A percentile compares a stretch with the other conserved stretches of the same genome.
These are phyloP conservation scores for Pisolithus thermaeus DNA, from an alignment of 1,284 basidiomycete genomes.

Conservation along the genomic window DNA sequence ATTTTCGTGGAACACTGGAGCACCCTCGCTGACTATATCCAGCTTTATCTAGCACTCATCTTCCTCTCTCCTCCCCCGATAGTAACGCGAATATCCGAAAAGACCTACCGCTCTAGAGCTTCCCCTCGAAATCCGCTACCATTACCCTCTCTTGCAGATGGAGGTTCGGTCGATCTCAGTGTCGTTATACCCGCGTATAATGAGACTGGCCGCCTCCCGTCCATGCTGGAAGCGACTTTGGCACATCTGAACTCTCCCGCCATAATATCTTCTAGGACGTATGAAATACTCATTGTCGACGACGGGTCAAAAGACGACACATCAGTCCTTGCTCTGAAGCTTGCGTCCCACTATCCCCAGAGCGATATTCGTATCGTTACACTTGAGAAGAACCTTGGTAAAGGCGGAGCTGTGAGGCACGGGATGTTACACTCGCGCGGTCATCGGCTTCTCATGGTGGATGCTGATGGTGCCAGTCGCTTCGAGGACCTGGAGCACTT, in stretches of 20 bases:
- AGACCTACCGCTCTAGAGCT: slow-evolving; percentile 50
- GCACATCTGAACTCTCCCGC: slow-evolving; percentile 43
- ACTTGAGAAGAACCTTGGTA: slow-evolving; percentile 80
- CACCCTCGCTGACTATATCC: slow-evolving; percentile 14
- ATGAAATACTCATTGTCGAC: slow-evolving; percentile 85
- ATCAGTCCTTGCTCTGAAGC: slow-evolving; percentile 53
- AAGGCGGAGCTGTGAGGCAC: slow-evolving; percentile 89
- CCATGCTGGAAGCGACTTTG: slow-evolving; percentile 76
- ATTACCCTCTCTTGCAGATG: slow-evolving; percentile 49
- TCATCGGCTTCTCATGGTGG: slow-evolving; percentile 79
- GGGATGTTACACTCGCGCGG: slow-evolving; percentile 83
- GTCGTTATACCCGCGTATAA: slow-evolving; percentile 91
- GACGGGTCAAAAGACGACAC: slow-evolving; percentile 85
- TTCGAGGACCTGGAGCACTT: slow-evolving; percentile 77
- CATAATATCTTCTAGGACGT: slow-evolving; percentile 37
- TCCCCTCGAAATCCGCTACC: slow-evolving; percentile 45
- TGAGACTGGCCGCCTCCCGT: slow-evolving; percentile 72
- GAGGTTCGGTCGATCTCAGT: slow-evolving; percentile 59
- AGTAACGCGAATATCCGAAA: slow-evolving; percentile 59
- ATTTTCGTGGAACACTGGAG: slow-evolving; percentile 10
- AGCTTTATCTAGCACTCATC: slow-evolving; percentile 61
- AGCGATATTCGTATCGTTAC: slow-evolving; percentile 70
- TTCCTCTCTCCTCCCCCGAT: slow-evolving; percentile 65
- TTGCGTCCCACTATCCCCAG: slow-evolving; percentile 51
- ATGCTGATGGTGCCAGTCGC: slow-evolving; percentile 88